These are phyloP conservation scores for Tricholoma saponaceum DNA, from an alignment of 768 basidiomycete species.

Conservation along the genomic window DNA sequence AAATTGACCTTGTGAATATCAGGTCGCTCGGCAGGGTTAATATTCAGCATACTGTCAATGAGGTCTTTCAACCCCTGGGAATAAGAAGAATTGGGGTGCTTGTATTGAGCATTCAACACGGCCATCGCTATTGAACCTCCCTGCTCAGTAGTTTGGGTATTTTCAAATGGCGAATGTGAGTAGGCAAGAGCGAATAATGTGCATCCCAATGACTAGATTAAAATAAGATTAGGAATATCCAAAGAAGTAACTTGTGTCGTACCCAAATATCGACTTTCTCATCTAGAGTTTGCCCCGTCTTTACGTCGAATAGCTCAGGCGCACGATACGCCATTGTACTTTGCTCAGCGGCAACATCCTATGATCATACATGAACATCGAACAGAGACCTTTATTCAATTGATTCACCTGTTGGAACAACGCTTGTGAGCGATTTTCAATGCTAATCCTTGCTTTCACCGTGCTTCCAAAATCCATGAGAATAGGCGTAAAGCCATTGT, in stretches of 20 bases:
- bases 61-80: slow-evolving; percentile 78
- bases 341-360: slow-evolving; percentile 96
- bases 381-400: neutral
- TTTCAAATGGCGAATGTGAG: slow-evolving; percentile 95
- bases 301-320: slow-evolving; percentile 96
- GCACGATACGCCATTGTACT: slow-evolving; percentile 99
- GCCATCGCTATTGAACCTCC: slow-evolving; percentile 98
- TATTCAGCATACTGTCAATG: slow-evolving; percentile 81
- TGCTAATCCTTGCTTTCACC: slow-evolving; percentile 76
- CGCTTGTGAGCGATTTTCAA: slow-evolving; percentile 84
- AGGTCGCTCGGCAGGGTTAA: slow-evolving; percentile 78
- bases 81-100: slow-evolving; percentile 83
- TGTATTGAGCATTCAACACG: slow-evolving; percentile 89
- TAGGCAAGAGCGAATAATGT: slow-evolving; percentile 94
- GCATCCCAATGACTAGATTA: slow-evolving; percentile 85
- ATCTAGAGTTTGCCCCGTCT: slow-evolving; percentile 80
- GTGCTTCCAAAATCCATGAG: slow-evolving; percentile 99
- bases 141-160: slow-evolving; percentile 84
- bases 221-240: neutral
- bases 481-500: slow-evolving; percentile 82
- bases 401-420: slow-evolving; percentile 74
- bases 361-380: slow-evolving; percentile 2
- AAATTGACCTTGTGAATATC: slow-evolving; percentile 76
- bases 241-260: slow-evolving; percentile 19
- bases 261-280: slow-evolving; percentile 99